Evolutionary conservation across 2,329 filamentous ascomycete species (phyloP), one percentile per base, ranked within the genome.

Genomic region (Nigrospora oryzae): DNA sequence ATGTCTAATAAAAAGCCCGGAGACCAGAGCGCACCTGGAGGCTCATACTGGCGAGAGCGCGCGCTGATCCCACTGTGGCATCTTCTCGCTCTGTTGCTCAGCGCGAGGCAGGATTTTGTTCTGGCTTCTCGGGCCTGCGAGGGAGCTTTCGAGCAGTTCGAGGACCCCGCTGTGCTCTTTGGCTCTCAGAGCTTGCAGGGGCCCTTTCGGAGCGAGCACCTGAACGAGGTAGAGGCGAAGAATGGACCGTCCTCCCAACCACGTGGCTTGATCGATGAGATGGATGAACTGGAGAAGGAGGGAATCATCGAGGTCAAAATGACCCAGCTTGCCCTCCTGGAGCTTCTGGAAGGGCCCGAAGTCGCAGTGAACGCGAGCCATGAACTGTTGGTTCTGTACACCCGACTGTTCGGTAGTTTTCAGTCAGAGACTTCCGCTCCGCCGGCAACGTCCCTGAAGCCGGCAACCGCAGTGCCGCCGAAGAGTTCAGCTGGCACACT

Each of bases 231-330:
- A 1, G 73, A 71, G 45, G 59, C 57, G 43, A 51, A 49, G 34
- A 56, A 58, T 16, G 65, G 67, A 38, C 65, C 62, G 8, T 10
- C 23, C 40, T 40, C 52, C 15, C 41, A 40, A 45, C 51, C 51
- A 23, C 61, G 56, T 50, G 80, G 82, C 4, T 59, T 87, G 39
- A 75, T 94, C 1, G 85, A 91, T 52, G 81, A 86, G 38, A 87
- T 96, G 81, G 84, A 89, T 50, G 79, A 83, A 46, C 79, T 81
- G 23, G 90, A 97, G 59, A 94, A 89, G 59, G 87, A 90, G 62
- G 79, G 80, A 40, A 83, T 98, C 36, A 67, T 98, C n/a, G 87
- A 97, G 63, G 82, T 96, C 49, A 95, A 95, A 63, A 95, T 97
- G 79, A 96, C 91, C 11, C 90, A 97, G 57, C 71, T 98, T 48